These are phyloP conservation scores for Mariannaea sp. DNA, from an alignment of 2,329 filamentous ascomycete species.

Conservation along the genomic window DNA sequence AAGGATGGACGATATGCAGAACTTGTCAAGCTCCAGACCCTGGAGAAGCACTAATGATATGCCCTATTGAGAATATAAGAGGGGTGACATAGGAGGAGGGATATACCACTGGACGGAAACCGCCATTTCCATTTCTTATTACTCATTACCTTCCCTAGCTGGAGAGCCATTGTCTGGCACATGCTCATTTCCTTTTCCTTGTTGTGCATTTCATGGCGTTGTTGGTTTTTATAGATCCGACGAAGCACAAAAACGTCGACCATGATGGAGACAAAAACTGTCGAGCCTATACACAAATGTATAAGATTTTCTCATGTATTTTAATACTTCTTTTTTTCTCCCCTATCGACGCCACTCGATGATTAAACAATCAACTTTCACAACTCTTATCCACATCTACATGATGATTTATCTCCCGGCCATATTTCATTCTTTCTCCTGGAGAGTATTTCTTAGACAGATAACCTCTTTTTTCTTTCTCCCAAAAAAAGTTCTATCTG, in stretches of 20 bases:
- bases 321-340: not conserved
- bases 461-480: no score
- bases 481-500: no score
- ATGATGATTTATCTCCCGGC: not conserved
- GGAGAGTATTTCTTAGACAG: no score
- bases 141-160: not conserved
- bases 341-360: slow-evolving; percentile 4
- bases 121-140: slow-evolving; percentile 3
- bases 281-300: slow-evolving; percentile 11
- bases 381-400: not conserved
- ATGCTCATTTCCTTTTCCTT: not conserved
- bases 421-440: no score
- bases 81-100: not conserved
- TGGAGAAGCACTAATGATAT: slow-evolving; percentile 62
- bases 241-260: not conserved
- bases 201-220: slow-evolving; percentile 10
- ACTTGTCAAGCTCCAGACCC: slow-evolving; percentile 78
- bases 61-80: not conserved
- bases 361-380: not conserved
- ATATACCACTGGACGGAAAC: not conserved
- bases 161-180: not conserved
- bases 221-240: slow-evolving; percentile 10
- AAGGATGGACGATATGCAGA: slow-evolving; percentile 76
- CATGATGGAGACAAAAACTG: not conserved
- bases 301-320: slow-evolving; percentile 14